phyloP scores from a whole-genome alignment of 2,329 filamentous ascomycete species.

The Nothomitra cinnamomea region DNA sequence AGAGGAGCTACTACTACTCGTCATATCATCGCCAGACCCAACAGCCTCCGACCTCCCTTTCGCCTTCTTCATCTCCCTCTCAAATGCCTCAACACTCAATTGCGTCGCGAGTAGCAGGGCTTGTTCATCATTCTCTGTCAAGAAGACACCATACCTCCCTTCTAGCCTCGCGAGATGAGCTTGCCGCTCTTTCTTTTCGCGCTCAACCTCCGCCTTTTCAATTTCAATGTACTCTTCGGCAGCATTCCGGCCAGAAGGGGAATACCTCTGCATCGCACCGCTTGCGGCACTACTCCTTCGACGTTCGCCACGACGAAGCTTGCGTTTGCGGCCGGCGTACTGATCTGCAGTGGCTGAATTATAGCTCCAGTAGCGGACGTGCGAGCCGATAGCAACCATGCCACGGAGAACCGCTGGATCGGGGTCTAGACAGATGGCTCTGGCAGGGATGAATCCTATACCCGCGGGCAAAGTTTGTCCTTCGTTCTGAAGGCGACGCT shows the following conservation, averaged over 20 bases:
- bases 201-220: slow-evolving; percentile 66
- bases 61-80: slow-evolving; percentile 28
- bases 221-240: slow-evolving; percentile 70
- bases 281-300: slow-evolving; percentile 35
- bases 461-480: slow-evolving; percentile 50
- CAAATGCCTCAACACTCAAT: slow-evolving; percentile 40
- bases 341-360: slow-evolving; percentile 63
- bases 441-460: slow-evolving; percentile 63
- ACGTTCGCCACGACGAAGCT: slow-evolving; percentile 50
- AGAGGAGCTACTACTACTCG: slow-evolving; percentile 17
- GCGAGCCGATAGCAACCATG: slow-evolving; percentile 70
- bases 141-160: slow-evolving; percentile 67
- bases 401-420: slow-evolving; percentile 75
- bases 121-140: slow-evolving; percentile 46
- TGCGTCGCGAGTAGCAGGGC: slow-evolving; percentile 44
- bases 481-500: slow-evolving; percentile 41
- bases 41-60: slow-evolving; percentile 8
- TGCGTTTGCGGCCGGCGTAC: slow-evolving; percentile 62
- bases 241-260: slow-evolving; percentile 46
- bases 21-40: slow-evolving; percentile 19
- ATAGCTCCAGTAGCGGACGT: slow-evolving; percentile 86
- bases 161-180: slow-evolving; percentile 55
- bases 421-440: slow-evolving; percentile 72
- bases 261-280: slow-evolving; percentile 35
- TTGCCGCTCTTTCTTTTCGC: slow-evolving; percentile 48